Base-by-base conservation (phyloP, 768 basidiomycete species). In the Leccinum truebloodii region DNA sequence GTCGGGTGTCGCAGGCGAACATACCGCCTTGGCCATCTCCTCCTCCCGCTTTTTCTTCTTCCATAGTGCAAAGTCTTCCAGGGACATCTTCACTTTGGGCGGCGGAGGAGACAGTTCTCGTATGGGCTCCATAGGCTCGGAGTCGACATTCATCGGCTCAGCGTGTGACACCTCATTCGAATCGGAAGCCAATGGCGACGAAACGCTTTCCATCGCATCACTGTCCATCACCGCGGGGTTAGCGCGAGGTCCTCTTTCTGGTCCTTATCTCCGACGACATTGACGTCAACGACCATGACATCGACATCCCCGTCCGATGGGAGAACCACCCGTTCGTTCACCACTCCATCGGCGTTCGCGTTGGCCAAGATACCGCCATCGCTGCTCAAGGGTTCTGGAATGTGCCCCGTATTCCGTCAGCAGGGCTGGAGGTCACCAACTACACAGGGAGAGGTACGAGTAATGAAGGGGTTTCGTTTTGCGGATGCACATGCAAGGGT, bases 21-120 rank as follows among this genome's bases (percentile, higher is more conserved):
- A 28, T 2, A 58, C 26, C 28, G 67, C 63, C 59, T 75, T 73
- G 4, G 72, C 74, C 67, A 73, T 69, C 58, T 78, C 77, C 63
- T 82, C 80, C 63, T 83, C 82, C 56, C 78, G 75, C 64, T 80
- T 77, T 69, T 80, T 81, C 77, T 80, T 81, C 78, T 80, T 85
- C 58, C 86, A 71, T 44, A 81, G 58, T 30, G 79, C 82, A 64
- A 85, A 87, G 61, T 86, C 85, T 63, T 81, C 82, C 52, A 87
- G 68, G 0, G 85, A 83, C 71, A 86, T 65, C 60, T 80, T 79
- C 63, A 85, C 84, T 49, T 86, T 84, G 52, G 83, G 83, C 13
- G 24, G 24, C 24, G 24, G 74, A 0, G 73, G 72, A 2, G 74
- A 77, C 2, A 63, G 65, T 4, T 65, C 70, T 16, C 49, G 64